Base-by-base conservation (phyloP, 2,329 filamentous ascomycete genomes). In the Scortechinia acanthostroma region DNA sequence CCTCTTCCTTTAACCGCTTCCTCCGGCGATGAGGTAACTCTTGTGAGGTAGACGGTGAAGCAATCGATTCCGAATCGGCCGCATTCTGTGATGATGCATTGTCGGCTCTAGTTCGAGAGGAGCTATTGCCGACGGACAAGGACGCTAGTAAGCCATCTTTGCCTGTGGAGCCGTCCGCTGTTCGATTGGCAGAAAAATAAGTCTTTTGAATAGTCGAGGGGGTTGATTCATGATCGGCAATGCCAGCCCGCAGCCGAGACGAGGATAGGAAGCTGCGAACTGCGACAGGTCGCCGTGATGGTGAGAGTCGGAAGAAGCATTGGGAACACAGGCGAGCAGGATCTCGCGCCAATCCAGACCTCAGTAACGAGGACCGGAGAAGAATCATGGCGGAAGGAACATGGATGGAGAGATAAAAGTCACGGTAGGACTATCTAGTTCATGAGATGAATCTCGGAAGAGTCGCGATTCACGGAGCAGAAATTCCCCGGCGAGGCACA, bases 311-410 rank as follows among this genome's bases (percentile, higher is more conserved):
- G n/a, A n/a, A n/a, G n/a, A n/a, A n/a, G 20, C 35, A 40, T 40
- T 40, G 35, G 6, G 35, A 40, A 40, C 35, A 40, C 17, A 40
- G 17, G 25, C 25, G 25, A 10, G 35, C 6, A 40, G 35, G 10
- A 10, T 40, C 35, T 40, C 35, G 35, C 6, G 10, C 10, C 6
- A 17, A 6, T 17, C 35, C 35, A 6, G 35, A 6, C 35, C 35
- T 40, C 17, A 40, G 6, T 19, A 40, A 6, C 10, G 35, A 10
- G 35, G 35, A 40, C 6, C 35, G 17, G 17, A 40, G 35, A 40
- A 17, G 35, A 19, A 40, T 40, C 35, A 40, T 40, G 35, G 35
- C 35, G 35, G 10, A n/a, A n/a, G n/a, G n/a, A n/a, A n/a, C n/a
- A n/a, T n/a, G n/a, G n/a, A n/a, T n/a, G n/a, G n/a, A n/a, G n/a